These are phyloP conservation scores for Rosellinia necatrix DNA, from an alignment of 2,329 filamentous ascomycete species.

Conservation along the genomic window DNA sequence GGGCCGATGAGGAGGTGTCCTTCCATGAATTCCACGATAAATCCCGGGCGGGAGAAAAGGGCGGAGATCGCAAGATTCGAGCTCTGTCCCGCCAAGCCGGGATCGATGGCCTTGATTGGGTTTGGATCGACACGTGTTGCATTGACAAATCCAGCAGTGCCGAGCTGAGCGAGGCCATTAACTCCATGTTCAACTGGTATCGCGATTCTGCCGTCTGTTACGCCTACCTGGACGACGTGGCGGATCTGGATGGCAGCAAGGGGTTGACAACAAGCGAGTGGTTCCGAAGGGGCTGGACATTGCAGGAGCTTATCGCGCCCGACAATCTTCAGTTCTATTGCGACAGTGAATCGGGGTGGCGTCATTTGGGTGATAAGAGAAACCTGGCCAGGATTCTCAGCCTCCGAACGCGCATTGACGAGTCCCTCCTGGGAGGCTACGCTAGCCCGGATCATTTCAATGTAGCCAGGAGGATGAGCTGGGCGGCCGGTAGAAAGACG, in stretches of 20 bases:
- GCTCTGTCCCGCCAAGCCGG: constrained; percentile 1
- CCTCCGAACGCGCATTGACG: constrained; percentile 1
- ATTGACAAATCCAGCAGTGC: constrained; percentile 23
- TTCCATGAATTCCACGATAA: constrained; percentile 17
- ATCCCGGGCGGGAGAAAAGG: background rate
- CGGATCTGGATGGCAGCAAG: too few species aligned
- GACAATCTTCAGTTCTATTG: constrained; percentile 3
- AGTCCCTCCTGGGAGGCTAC: too few species aligned
- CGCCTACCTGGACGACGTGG: constrained; percentile 14
- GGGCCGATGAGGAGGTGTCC: constrained; percentile 14
- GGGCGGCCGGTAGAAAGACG: constrained; percentile 14
- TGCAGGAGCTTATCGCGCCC: constrained; percentile 25
- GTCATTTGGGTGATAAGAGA: constrained; percentile 13
- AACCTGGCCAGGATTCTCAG: constrained; percentile 4
- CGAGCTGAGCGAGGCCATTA: constrained; percentile 23
- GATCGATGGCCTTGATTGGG: constrained; percentile 4
- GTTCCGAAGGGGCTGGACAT: constrained; percentile 23
- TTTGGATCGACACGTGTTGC: constrained; percentile 21
- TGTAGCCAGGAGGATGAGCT: constrained; percentile 9
- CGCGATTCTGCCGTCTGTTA: constrained; percentile 14
- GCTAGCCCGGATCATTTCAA: constrained; percentile 4
- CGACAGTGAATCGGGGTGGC: too few species aligned
- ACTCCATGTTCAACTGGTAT: constrained; percentile 25
- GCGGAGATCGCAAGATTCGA: constrained; percentile 6
- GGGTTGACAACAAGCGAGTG: too few species aligned